phyloP scores from a whole-genome alignment of 768 basidiomycete genomes.

The Rhodotorula kratochvilovae region DNA sequence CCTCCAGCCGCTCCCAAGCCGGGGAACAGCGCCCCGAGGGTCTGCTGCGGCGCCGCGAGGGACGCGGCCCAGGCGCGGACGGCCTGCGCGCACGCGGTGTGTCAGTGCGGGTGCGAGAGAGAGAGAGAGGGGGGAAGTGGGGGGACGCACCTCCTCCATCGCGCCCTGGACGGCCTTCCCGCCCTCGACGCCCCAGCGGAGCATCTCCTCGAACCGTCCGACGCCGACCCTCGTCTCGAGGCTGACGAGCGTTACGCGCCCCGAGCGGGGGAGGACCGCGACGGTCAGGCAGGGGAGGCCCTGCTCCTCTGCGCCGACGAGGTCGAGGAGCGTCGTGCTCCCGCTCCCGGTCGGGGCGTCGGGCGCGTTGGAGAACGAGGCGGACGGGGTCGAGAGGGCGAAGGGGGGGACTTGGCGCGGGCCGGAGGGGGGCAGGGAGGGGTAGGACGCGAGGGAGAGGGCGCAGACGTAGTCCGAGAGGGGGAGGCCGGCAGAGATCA shows the following conservation, averaged over 20 bases:
- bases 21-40: slow-evolving; percentile 15
- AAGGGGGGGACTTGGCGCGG: slow-evolving; percentile 48
- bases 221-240: slow-evolving; percentile 94
- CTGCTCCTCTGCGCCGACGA: slow-evolving; percentile 82
- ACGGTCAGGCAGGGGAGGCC: slow-evolving; percentile 84
- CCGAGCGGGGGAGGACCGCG: slow-evolving; percentile 66
- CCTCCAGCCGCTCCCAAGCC: not conserved
- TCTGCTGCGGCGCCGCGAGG: slow-evolving; percentile 19
- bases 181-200: slow-evolving; percentile 71
- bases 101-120: not conserved
- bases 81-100: not conserved
- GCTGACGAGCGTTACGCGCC: slow-evolving; percentile 77
- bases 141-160: slow-evolving; percentile 54
- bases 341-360: slow-evolving; percentile 6
- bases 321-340: slow-evolving; percentile 72
- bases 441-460: slow-evolving; percentile 79
- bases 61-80: slow-evolving; percentile 14
- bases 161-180: slow-evolving; percentile 71
- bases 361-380: slow-evolving; percentile 39
- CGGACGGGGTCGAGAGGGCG: slow-evolving; percentile 46
- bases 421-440: slow-evolving; percentile 49
- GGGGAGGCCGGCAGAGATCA: slow-evolving; percentile 84
- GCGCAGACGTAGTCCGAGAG: slow-evolving; percentile 87
- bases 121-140: not conserved
- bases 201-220: slow-evolving; percentile 84